A percentile compares a stretch with the other conserved stretches of the same genome.
phyloP scores from a whole-genome alignment of 2,329 filamentous ascomycete species.

The Podosphaera leucotricha region DNA sequence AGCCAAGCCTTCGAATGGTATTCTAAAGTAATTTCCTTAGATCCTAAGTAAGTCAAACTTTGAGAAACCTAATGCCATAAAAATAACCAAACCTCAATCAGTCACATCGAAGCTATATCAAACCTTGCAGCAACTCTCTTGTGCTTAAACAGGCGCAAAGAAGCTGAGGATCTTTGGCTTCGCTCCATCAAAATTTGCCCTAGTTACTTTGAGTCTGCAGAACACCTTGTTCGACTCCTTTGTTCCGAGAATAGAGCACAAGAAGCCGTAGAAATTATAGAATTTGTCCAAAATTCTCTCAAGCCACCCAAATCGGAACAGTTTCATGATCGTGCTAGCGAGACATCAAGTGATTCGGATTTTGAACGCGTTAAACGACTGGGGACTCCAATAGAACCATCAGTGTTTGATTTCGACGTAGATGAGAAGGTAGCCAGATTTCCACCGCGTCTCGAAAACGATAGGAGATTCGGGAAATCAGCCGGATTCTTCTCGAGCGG shows the following conservation, averaged over 20 bases:
- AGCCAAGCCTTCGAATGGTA: conserved; percentile 56
- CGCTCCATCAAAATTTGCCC: conserved; percentile 64
- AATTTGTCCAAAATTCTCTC: conserved; percentile 56
- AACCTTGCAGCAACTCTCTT: conserved; percentile 80
- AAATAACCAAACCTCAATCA: conserved; percentile 2
- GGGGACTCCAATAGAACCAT: conserved; percentile 10
- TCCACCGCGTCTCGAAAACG: conserved; percentile 5
- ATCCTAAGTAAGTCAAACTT: conserved; percentile 25
- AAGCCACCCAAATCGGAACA: conserved; percentile 23
- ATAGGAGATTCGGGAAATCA: conserved; percentile 3
- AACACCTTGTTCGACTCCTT: conserved; percentile 73
- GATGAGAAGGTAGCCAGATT: not conserved
- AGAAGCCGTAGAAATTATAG: conserved; percentile 73
- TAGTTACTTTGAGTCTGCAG: conserved; percentile 80
- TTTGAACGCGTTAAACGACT: conserved; percentile 11
- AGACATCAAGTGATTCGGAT: conserved; percentile 29
- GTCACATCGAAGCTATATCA: conserved; percentile 74
- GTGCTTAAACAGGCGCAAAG: conserved; percentile 56
- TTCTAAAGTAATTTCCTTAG: conserved; percentile 32
- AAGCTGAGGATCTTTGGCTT: conserved; percentile 71
- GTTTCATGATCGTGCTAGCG: conserved; percentile 32
- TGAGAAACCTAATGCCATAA: not conserved
- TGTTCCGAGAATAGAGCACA: conserved; percentile 59
- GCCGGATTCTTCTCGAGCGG: conserved; percentile 51
- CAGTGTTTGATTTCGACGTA: conserved; percentile 13